Percentiles rank a stretch among this genome's conserved stretches.
Evolutionary conservation across 2,329 filamentous ascomycete genomes (phyloP).

Genomic region (Metarhizium album): DNA sequence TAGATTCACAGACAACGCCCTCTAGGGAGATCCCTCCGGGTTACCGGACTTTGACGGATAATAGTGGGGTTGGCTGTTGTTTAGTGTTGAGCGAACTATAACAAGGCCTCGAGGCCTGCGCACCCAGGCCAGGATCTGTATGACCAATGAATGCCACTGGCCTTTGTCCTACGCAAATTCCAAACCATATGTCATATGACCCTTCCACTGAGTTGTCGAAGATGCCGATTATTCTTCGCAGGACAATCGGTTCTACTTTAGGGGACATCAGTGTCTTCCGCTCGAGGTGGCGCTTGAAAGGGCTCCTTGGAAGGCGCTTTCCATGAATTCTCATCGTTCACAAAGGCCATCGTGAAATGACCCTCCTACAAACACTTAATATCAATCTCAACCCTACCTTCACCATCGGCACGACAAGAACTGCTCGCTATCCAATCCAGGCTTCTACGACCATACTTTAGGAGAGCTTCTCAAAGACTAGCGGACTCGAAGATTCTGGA

Average conservation of each 20-base stretch:
- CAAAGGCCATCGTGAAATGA: conserved; percentile 1
- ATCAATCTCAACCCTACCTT: conserved; percentile 1
- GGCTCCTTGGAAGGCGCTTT: not conserved
- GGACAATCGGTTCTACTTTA: not conserved
- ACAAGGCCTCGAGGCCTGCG: too few species aligned
- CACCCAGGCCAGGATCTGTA: too few species aligned
- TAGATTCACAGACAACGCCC: too few species aligned
- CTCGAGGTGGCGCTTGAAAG: not conserved
- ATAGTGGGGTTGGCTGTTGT: too few species aligned
- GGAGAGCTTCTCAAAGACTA: conserved; percentile 1
- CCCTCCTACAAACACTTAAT: conserved; percentile 1
- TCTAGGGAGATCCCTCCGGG: too few species aligned
- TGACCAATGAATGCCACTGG: too few species aligned
- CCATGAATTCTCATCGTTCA: conserved; percentile 2
- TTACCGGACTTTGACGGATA: too few species aligned
- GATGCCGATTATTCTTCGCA: conserved; percentile 2
- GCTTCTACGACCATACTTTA: conserved; percentile 2
- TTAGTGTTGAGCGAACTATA: too few species aligned
- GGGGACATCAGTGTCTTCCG: not conserved
- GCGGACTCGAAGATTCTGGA: too few species aligned
- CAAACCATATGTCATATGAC: not conserved
- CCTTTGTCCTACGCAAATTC: too few species aligned
- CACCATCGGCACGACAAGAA: conserved; percentile 3
- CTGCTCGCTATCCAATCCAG: conserved; percentile 4
- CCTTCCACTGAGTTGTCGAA: not conserved